Conservation (phyloP, 2,329 filamentous ascomycete genomes). For the Stromatinia cepivora region DNA sequence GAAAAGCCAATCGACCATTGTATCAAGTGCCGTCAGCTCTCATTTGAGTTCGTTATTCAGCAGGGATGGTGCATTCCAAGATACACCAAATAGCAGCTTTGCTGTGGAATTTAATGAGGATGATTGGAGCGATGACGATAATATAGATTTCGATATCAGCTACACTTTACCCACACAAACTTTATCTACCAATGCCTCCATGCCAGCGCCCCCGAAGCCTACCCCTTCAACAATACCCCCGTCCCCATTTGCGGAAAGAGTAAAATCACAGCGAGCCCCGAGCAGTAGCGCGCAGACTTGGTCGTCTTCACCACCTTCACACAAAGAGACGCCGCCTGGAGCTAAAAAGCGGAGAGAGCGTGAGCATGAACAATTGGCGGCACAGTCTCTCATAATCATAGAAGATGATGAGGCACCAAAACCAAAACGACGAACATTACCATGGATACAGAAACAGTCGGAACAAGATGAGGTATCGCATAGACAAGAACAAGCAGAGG, state of each 20-base stretch:
- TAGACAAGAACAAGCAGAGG: slow-evolving; percentile 29
- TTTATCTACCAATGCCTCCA: slow-evolving; percentile 29
- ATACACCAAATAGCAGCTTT: slow-evolving; percentile 44
- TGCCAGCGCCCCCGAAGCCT: slow-evolving; percentile 47
- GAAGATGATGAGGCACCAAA: slow-evolving; percentile 29
- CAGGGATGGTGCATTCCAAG: slow-evolving; percentile 52
- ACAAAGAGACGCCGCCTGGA: slow-evolving; percentile 42
- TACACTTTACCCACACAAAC: slow-evolving; percentile 26
- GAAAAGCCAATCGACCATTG: slow-evolving; percentile 19
- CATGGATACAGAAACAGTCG: slow-evolving; percentile 38
- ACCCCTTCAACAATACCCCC: slow-evolving; percentile 39
- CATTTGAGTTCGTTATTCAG: slow-evolving; percentile 46
- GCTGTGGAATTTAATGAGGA: slow-evolving; percentile 68
- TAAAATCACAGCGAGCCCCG: slow-evolving; percentile 22
- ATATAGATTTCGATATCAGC: slow-evolving; percentile 69
- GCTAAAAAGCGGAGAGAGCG: slow-evolving; percentile 27
- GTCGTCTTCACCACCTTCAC: slow-evolving; percentile 50
- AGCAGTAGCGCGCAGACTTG: slow-evolving; percentile 40
- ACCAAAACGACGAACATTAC: slow-evolving; percentile 44
- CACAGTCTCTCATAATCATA: slow-evolving; percentile 15
- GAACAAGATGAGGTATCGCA: slow-evolving; percentile 36
- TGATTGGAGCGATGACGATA: slow-evolving; percentile 83
- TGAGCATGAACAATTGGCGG: slow-evolving; percentile 24
- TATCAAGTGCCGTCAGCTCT: slow-evolving; percentile 37
- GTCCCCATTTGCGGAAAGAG: slow-evolving; percentile 27